These are phyloP conservation scores for Neospermospora avenae DNA, from an alignment of 2,329 filamentous ascomycete species.

Conservation along the genomic window DNA sequence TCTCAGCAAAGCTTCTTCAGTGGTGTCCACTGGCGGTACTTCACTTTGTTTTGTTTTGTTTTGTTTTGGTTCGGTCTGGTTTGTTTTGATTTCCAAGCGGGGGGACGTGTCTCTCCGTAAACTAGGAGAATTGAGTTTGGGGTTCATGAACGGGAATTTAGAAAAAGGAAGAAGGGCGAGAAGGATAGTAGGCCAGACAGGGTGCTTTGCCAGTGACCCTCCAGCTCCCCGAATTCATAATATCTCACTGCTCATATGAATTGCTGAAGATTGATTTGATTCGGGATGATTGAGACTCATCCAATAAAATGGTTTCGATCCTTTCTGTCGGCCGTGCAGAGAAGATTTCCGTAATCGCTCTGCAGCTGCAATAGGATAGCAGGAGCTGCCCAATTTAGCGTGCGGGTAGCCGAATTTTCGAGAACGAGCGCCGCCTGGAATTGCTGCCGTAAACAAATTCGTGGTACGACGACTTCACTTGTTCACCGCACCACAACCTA, in stretches of 20 bases:
- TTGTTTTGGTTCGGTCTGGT: too few relatives aligned
- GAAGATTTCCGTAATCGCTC: background rate
- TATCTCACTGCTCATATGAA: background rate
- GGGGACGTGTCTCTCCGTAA: background rate
- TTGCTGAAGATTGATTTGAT: slow-evolving; percentile 11
- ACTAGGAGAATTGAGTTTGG: background rate
- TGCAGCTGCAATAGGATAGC: slow-evolving; percentile 12
- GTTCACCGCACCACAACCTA: background rate
- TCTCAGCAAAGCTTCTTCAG: slow-evolving; percentile 4
- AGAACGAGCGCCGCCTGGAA: background rate
- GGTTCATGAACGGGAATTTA: background rate
- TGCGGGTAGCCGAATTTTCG: background rate
- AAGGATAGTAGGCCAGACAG: too few relatives aligned
- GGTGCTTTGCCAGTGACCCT: background rate
- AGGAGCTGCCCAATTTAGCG: background rate
- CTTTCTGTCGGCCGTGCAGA: background rate
- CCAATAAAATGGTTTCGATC: slow-evolving; percentile 7
- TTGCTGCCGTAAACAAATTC: slow-evolving; percentile 1
- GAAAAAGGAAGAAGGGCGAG: background rate
- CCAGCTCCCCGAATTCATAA: background rate
- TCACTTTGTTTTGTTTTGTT: background rate
- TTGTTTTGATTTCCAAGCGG: slow-evolving; percentile 8
- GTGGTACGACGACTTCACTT: background rate
- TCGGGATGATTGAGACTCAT: slow-evolving; percentile 6
- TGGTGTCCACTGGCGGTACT: slow-evolving; percentile 6